These are phyloP conservation scores for Tuber melanosporum DNA, from an alignment of 495 filamentous ascomycete genomes.

Conservation along the genomic window DNA sequence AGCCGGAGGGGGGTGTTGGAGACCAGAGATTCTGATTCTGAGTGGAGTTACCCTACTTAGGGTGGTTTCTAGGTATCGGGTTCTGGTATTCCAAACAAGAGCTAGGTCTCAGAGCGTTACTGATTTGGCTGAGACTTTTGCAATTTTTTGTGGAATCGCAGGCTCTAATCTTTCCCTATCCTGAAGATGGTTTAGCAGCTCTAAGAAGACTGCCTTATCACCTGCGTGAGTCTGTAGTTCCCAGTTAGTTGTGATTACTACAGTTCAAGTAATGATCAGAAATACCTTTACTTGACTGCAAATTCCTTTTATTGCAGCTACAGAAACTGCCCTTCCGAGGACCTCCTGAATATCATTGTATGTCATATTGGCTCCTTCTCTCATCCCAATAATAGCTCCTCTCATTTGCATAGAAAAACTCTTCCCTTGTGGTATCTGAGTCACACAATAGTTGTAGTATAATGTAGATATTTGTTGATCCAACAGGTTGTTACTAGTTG, in stretches of 20 bases:
- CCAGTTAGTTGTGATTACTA: neutral
- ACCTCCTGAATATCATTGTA: neutral
- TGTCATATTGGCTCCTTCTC: neutral
- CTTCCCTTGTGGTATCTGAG: neutral
- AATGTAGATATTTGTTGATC: neutral
- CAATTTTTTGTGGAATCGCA: neutral
- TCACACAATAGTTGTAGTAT: neutral
- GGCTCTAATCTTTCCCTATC: neutral
- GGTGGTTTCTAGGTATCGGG: too few relatives aligned
- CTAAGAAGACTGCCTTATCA: neutral
- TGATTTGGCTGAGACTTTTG: neutral
- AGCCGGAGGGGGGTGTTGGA: too few relatives aligned
- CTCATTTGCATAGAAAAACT: neutral
- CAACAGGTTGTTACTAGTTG: neutral
- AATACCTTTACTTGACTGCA: neutral
- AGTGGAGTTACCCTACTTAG: too few relatives aligned
- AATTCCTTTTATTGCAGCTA: neutral
- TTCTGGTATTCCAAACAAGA: too few relatives aligned
- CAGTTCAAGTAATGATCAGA: neutral
- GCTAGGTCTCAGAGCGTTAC: neutral
- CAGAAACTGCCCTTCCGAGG: neutral
- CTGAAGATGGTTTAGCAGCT: neutral
- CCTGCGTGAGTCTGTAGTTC: neutral
- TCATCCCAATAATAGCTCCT: neutral
- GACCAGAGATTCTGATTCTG: too few relatives aligned